Evolutionary conservation across 2,329 filamentous ascomycete genomes (phyloP).

Genomic region (Colletotrichum paranaense): DNA sequence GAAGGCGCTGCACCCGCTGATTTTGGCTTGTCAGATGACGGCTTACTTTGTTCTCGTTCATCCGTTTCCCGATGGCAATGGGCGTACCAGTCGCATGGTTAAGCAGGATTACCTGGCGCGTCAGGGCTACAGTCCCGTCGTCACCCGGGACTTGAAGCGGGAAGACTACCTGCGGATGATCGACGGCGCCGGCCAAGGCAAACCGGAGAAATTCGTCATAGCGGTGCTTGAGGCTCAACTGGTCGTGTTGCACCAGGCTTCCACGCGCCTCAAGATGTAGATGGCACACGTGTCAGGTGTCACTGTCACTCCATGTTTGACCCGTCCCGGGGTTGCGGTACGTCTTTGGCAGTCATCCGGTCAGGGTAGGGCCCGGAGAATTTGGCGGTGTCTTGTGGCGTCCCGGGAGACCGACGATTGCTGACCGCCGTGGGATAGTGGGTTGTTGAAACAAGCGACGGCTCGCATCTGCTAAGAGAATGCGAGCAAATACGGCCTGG

Average conservation of each 20-base stretch:
- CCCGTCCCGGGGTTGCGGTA: not conserved
- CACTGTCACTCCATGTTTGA: not conserved
- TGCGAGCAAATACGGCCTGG: slow-evolving; percentile 4
- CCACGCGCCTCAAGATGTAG: not conserved
- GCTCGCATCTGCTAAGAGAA: not conserved
- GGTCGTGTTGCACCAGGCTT: slow-evolving; percentile 20
- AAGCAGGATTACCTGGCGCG: slow-evolving; percentile 41
- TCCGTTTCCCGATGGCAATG: slow-evolving; percentile 41
- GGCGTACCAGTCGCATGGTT: slow-evolving; percentile 37
- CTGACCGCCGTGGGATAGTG: not conserved
- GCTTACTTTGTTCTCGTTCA: slow-evolving; percentile 38
- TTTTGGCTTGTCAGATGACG: slow-evolving; percentile 37
- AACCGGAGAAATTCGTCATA: slow-evolving; percentile 33
- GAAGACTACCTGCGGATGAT: slow-evolving; percentile 39
- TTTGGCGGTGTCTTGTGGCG: not conserved
- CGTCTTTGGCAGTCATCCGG: not conserved
- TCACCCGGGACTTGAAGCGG: slow-evolving; percentile 33
- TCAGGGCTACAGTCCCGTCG: slow-evolving; percentile 38
- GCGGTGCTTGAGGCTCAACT: slow-evolving; percentile 33
- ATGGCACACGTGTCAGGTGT: no score
- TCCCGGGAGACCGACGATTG: slow-evolving; percentile 1
- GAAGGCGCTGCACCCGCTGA: slow-evolving; percentile 37
- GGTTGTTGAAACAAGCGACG: not conserved
- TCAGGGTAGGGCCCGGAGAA: not conserved
- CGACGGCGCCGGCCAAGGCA: slow-evolving; percentile 31